Evolutionary conservation across 148 eudicot species (phyloP).

Genomic region (Rhododendron molle): DNA sequence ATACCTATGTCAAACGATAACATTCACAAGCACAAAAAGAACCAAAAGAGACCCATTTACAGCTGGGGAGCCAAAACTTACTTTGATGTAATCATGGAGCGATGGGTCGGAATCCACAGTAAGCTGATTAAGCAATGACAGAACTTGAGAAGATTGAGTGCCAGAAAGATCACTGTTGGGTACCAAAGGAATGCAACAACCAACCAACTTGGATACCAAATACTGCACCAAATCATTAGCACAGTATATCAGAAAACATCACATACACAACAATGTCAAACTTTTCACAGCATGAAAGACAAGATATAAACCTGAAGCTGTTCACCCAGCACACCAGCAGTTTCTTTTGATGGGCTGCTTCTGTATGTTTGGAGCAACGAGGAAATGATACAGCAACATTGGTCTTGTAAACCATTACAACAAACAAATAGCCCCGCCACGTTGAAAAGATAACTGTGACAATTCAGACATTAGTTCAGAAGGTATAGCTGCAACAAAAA

Average conservation of each 20-base stretch:
- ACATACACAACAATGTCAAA: not conserved
- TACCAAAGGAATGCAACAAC: conserved; percentile 45
- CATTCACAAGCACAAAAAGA: not conserved
- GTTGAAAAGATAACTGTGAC: conserved; percentile 81
- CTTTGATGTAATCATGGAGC: conserved; percentile 71
- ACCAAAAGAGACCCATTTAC: not conserved
- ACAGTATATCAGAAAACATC: not conserved
- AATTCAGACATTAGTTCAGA: conserved; percentile 7
- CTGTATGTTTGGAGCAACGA: conserved; percentile 55
- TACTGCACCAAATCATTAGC: conserved; percentile 35
- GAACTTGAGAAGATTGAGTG: conserved; percentile 51
- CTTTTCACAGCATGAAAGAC: not conserved
- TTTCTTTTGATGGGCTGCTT: conserved; percentile 47
- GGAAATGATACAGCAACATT: conserved; percentile 69
- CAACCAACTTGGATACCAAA: conserved; percentile 81
- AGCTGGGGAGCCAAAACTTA: conserved; percentile 28
- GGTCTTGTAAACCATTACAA: conserved; percentile 60
- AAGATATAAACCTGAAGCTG: conserved; percentile 72
- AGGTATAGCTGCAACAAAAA: not conserved
- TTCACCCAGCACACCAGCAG: conserved; percentile 73
- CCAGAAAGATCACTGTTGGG: conserved; percentile 24
- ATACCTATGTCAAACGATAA: not conserved
- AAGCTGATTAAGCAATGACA: conserved; percentile 73
- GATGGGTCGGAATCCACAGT: conserved; percentile 76
- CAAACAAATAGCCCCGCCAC: conserved; percentile 69